Evolutionary conservation across 2,329 filamentous ascomycete species (phyloP), one percentile per base, ranked within the genome.

Genomic region (Macrophomina pseudophaseolina): DNA sequence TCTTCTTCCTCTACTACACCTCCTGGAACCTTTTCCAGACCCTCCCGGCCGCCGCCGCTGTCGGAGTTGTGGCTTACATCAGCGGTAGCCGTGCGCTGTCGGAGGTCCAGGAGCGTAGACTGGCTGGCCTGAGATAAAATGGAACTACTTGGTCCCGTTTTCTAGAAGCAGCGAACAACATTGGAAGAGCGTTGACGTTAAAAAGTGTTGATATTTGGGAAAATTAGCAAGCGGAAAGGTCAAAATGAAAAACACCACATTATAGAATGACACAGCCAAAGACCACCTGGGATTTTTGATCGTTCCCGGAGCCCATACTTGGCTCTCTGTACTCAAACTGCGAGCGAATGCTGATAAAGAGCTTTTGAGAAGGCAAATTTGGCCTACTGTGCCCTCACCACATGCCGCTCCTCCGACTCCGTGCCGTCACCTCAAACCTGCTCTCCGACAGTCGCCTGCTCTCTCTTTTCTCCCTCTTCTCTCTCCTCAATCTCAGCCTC

Each of bases 1-100:
- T 97, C 66, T 97, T 99, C 81, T 94, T 95, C 83, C 81, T 97
- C 71, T 99, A 99, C 85, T 98, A 98, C 81, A 90, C 87, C 64
- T 88, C 82, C 75, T 97, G 94, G 94, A 97, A 90, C 75, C 84
- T 99, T 53, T 97, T 98, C 85, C 90, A 97, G 83, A 88, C 88
- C 14, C 84, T 99, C 59, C 94, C 93, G 4, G 89, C 88, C 32
- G 88, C 90, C 64, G 84, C 84, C 40, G 80, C 89, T 51, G 86
- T 95, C 35, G 88, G 89, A 16, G 80, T 86, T 32, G 86, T 93
- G 65, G 88, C 92, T 11, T 92, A 97, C 76, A 79, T 98, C 69
- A 97, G 92, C 76, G 95, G 95, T 66, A 93, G 90, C 76, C 90
- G 93, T 79, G 95, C 95, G 5, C 83, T 99, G 71, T 91, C 92